Base-by-base conservation (phyloP, 108 stramenopile genomes). In the Hondaea fermentalgiana region DNA sequence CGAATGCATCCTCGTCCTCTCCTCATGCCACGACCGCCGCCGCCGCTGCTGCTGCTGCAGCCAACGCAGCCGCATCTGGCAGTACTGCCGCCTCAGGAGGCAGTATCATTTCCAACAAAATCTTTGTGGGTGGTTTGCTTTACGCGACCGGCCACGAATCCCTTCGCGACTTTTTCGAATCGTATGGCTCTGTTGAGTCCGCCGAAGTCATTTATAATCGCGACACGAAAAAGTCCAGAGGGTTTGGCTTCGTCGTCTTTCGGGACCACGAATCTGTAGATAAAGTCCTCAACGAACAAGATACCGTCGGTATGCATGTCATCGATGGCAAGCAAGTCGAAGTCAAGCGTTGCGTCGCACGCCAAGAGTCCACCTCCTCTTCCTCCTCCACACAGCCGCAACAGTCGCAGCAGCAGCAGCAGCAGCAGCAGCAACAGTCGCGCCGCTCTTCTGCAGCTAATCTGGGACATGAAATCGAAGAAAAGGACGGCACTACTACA, bases 181-280 rank as follows among this genome's bases (percentile, higher is more conserved):
- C 10, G 47, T 92, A 69, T 29, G 92, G 92, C 45, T 53, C 60
- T 21, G 88, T 92, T 5, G 64, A 72, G 16, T 87, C 59, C 4
- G 90, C 88, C 58, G 71, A 90, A 60, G 92, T 92, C 5, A 60
- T 92, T 21, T 92, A 89, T 64, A 92, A 91, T 57, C 57, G 92
- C 16, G 92, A 92, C 44, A 92, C 92, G 58, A 60, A 89, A 43
- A 92, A 91, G 60, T 89, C 88, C 23, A 42, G 92, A 14, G 92
- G 92, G 44, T 92, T 92, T 29, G 92, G 92, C 51, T 92, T 92
- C 35, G 90, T 92, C 47, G 88, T 92, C 42, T 92, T 92, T 60
- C 72, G 87, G 44, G 28, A 60, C 44, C 57, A 47, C 17, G 88
- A 72, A 5, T 72, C 72, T 51, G 90, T 90, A 28, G 14, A 25